These are phyloP conservation scores for Vaccinium darrowii DNA, from an alignment of 148 eudicot species.

Conservation along the genomic window DNA sequence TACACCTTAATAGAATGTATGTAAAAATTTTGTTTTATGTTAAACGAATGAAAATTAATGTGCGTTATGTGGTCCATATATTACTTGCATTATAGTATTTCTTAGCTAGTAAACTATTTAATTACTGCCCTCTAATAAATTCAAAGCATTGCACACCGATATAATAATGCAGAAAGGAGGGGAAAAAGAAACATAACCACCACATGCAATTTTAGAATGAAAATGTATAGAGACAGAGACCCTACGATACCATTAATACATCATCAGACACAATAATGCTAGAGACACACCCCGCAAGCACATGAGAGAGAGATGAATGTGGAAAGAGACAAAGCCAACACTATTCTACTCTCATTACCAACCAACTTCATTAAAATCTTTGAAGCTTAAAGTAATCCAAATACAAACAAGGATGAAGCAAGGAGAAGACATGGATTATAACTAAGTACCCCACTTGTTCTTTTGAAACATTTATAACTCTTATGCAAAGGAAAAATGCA, in stretches of 20 bases:
- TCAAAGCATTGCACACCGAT: neutral
- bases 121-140: neutral
- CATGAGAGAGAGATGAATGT: neutral
- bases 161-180: neutral
- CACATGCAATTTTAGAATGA: conserved; percentile 8
- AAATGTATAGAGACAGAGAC: conserved; percentile 20
- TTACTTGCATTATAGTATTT: too few species aligned
- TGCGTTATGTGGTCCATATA: neutral
- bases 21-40: neutral
- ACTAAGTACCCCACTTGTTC: neutral
- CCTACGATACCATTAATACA: neutral
- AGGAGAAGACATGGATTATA: neutral
- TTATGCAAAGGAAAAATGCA: neutral
- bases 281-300: neutral
- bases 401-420: neutral
- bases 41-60: neutral
- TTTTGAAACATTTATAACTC: neutral
- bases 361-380: neutral
- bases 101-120: neutral
- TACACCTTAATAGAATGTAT: neutral
- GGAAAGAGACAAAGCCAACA: neutral
- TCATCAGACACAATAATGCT: neutral
- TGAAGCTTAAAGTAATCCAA: neutral
- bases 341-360: neutral
- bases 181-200: conserved; percentile 8